phyloP scores from a whole-genome alignment of 768 basidiomycete species.

The Hypholoma fasciculare region DNA sequence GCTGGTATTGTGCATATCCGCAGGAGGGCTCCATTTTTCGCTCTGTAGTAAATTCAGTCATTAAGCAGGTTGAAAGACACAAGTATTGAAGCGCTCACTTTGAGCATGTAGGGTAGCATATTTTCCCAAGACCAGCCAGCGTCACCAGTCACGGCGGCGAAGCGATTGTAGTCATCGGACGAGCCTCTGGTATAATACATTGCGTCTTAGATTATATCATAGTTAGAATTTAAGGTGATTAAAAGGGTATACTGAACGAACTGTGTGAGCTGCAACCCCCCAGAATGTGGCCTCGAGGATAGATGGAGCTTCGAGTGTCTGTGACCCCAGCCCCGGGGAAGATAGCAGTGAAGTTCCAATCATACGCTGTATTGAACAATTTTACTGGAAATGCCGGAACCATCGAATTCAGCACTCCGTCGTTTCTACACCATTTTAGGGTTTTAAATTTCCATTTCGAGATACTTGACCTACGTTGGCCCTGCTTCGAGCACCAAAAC shows the following conservation, averaged over 20 bases:
- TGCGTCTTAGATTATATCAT: constrained; percentile 16
- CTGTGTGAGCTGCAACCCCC: constrained; percentile 30
- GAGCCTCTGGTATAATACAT: constrained; percentile 33
- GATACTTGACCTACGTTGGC: constrained; percentile 38
- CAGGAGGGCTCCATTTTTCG: constrained; percentile 24
- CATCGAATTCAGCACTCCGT: constrained; percentile 13
- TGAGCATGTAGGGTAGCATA: constrained; percentile 25
- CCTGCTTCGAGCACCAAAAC: constrained; percentile 60
- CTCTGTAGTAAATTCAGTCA: constrained; percentile 4
- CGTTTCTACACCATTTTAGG: constrained; percentile 7
- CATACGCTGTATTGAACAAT: constrained; percentile 19
- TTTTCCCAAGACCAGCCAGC: constrained; percentile 44
- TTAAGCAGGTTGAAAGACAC: not conserved
- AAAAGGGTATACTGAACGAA: not conserved
- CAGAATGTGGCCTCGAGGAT: constrained; percentile 27
- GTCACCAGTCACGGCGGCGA: constrained; percentile 46
- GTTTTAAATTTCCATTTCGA: not conserved
- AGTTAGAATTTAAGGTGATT: not conserved
- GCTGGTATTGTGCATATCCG: constrained; percentile 30
- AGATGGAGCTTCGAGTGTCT: constrained; percentile 18
- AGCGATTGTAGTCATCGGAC: constrained; percentile 53
- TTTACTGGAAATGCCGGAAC: constrained; percentile 12
- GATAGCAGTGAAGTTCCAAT: constrained; percentile 31
- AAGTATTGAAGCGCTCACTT: not conserved
- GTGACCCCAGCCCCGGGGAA: constrained; percentile 21